Percentiles rank a stretch among this genome's conserved stretches.
phyloP scores from a whole-genome alignment of 768 basidiomycete species.

The Mycena albidolilacea region DNA sequence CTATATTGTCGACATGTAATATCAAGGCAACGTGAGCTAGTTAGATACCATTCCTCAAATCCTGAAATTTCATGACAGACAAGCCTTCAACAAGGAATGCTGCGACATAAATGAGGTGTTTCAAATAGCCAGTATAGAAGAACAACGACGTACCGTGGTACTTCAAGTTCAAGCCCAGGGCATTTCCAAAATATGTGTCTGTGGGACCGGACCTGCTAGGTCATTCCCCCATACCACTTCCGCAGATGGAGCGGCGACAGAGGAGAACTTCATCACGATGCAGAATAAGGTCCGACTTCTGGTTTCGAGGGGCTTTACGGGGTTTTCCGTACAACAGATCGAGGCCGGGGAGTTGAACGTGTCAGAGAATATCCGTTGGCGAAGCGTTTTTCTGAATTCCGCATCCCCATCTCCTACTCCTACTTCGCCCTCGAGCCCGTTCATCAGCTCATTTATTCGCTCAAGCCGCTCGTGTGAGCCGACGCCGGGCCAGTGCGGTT shows the following conservation, averaged over 20 bases:
- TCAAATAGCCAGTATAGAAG: slow-evolving; percentile 8
- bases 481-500: slow-evolving; percentile 48
- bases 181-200: slow-evolving; percentile 21
- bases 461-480: slow-evolving; percentile 49
- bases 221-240: slow-evolving; percentile 50
- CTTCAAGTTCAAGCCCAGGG: slow-evolving; percentile 26
- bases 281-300: slow-evolving; percentile 52
- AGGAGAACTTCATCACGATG: slow-evolving; percentile 51
- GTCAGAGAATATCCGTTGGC: slow-evolving; percentile 49
- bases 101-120: slow-evolving; percentile 14
- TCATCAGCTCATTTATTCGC: slow-evolving; percentile 44
- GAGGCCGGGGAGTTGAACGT: slow-evolving; percentile 48
- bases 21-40: slow-evolving; percentile 14
- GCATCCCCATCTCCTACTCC: slow-evolving; percentile 33
- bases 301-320: slow-evolving; percentile 35
- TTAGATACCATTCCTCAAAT: background rate
- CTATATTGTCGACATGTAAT: background rate
- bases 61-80: background rate
- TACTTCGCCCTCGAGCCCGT: slow-evolving; percentile 37
- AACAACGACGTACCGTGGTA: slow-evolving; percentile 10
- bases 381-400: slow-evolving; percentile 42
- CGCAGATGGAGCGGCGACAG: slow-evolving; percentile 43
- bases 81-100: slow-evolving; percentile 7
- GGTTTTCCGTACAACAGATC: slow-evolving; percentile 48
- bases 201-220: slow-evolving; percentile 31